Percentiles rank a stretch among this genome's conserved stretches.
phyloP scores from a whole-genome alignment of 1,139 yeast genomes.

The Kodamaea ohmeri region DNA sequence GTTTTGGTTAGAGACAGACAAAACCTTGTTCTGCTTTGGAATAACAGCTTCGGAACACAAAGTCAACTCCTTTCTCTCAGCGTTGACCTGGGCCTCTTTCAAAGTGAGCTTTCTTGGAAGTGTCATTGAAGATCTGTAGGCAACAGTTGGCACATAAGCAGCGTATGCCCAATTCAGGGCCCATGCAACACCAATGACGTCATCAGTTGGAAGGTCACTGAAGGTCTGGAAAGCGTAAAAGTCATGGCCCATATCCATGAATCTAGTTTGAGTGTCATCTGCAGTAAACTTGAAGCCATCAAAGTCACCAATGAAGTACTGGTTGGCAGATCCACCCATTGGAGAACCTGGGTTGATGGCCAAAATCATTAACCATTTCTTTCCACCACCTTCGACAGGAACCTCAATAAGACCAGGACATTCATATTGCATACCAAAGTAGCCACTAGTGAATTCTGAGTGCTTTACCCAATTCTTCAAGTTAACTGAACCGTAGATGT shows the following conservation, averaged over 20 bases:
- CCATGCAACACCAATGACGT: slow-evolving; percentile 8
- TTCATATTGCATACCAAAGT: slow-evolving; percentile 7
- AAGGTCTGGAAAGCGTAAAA: slow-evolving; percentile 7
- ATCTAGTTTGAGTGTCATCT: slow-evolving; percentile 7
- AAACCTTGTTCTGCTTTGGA: background rate
- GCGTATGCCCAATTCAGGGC: slow-evolving; percentile 9
- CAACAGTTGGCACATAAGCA: slow-evolving; percentile 4
- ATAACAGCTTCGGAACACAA: slow-evolving; percentile 3
- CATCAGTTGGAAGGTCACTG: slow-evolving; percentile 3
- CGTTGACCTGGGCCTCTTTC: slow-evolving; percentile 2
- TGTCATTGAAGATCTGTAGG: slow-evolving; percentile 5
- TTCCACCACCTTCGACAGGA: slow-evolving; percentile 6
- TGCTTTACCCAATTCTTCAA: slow-evolving; percentile 5
- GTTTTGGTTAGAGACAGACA: slow-evolving; percentile 1
- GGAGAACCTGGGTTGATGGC: slow-evolving; percentile 8
- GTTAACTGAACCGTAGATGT: slow-evolving; percentile 4
- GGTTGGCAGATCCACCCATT: slow-evolving; percentile 7
- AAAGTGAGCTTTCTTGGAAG: slow-evolving; percentile 6
- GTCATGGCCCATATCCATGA: slow-evolving; percentile 8
- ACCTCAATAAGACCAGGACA: slow-evolving; percentile 7
- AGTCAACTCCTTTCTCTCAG: slow-evolving; percentile 4
- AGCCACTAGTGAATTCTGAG: slow-evolving; percentile 3
- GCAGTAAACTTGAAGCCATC: slow-evolving; percentile 6
- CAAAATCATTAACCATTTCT: slow-evolving; percentile 6
- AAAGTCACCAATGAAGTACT: slow-evolving; percentile 7